Base-by-base conservation (phyloP, 169 alveolate genomes). In the Plasmodium cynomolgi region DNA sequence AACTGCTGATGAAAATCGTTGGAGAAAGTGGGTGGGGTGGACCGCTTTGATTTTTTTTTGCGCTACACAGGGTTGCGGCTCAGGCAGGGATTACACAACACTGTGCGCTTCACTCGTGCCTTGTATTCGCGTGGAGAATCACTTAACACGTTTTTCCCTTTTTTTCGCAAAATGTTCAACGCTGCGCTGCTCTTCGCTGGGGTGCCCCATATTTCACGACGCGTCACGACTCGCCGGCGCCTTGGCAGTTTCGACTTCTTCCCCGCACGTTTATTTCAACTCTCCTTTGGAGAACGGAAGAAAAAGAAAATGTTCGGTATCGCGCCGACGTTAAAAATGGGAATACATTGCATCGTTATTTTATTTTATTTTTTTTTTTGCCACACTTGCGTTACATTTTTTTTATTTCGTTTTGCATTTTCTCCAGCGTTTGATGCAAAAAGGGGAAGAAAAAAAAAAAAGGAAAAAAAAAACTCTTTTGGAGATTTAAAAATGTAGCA, bases 401-500 rank as follows among this genome's bases (percentile, higher is more conserved):
- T 62, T 62, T 26, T 8, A 62, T 20, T 20, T 20, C 33, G 3
- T 62, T 62, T 62, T 26, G 29, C 34, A 23, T 20, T 62, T 62
- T 62, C 75, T 20, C 33, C 15, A n/a, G 33, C 15, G 75, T 68
- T 68, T 68, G n/a, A 68, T 20, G 17, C 2, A 23, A 68, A 68
- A 20, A 68, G 72, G 26, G 26, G 72, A 0, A 8, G 15, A 23
- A 6, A n/a, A 58, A 58, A 58, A 58, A 58, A 58, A 58, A n/a
- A 5, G 5, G 1, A 68, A 26, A 8, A 20, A n/a, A 26, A 23
- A 26, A 1, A 20, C 7, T 0, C 13, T 6, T 62, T 26, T 68
- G 77, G 77, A 68, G 37, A 68, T 23, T 68, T 68, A 68, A 68
- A 68, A 68, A 23, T 29, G 77, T 68, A 68, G 77, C 77, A 68